Conservation (phyloP, 2,329 filamentous ascomycete genomes). For the Microcera coccophila region DNA sequence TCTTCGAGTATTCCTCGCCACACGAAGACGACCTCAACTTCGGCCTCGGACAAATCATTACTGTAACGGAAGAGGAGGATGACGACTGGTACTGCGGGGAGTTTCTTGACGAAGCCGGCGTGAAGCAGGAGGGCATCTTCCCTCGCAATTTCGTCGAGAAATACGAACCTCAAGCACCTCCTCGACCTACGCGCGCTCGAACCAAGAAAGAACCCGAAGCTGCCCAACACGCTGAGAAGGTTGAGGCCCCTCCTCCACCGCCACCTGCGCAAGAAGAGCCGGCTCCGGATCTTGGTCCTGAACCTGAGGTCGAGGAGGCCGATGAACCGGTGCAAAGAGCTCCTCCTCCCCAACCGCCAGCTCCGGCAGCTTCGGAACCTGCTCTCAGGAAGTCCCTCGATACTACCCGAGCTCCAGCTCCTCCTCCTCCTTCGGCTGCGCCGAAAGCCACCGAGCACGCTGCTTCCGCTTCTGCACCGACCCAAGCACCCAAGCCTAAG, state of each 20-base stretch:
- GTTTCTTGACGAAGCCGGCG: slow-evolving; percentile 72
- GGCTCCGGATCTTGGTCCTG: slow-evolving; percentile 31
- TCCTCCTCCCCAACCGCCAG: slow-evolving; percentile 35
- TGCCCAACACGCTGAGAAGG: slow-evolving; percentile 30
- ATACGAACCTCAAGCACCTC: slow-evolving; percentile 86
- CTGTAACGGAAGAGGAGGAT: slow-evolving; percentile 88
- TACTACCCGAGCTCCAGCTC: slow-evolving; percentile 31
- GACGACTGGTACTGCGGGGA: slow-evolving; percentile 91
- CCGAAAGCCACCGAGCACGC: slow-evolving; percentile 37
- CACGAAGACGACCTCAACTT: slow-evolving; percentile 97
- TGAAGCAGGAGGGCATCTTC: slow-evolving; percentile 80
- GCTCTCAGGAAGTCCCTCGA: slow-evolving; percentile 34
- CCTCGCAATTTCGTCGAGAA: slow-evolving; percentile 96
- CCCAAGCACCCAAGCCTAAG: slow-evolving; percentile 34
- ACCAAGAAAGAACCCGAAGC: slow-evolving; percentile 54
- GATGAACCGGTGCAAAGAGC: slow-evolving; percentile 28
- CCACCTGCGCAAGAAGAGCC: slow-evolving; percentile 30
- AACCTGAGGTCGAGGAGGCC: slow-evolving; percentile 35
- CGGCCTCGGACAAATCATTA: slow-evolving; percentile 79
- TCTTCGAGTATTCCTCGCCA: slow-evolving; percentile 89
- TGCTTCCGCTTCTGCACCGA: slow-evolving; percentile 14
- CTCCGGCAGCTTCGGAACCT: slow-evolving; percentile 27
- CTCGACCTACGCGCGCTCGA: slow-evolving; percentile 72
- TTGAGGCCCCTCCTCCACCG: slow-evolving; percentile 35
- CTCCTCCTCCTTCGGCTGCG: slow-evolving; percentile 18